These are phyloP conservation scores for Thalassiosira profunda DNA, from an alignment of 108 stramenopile species.

Conservation along the genomic window DNA sequence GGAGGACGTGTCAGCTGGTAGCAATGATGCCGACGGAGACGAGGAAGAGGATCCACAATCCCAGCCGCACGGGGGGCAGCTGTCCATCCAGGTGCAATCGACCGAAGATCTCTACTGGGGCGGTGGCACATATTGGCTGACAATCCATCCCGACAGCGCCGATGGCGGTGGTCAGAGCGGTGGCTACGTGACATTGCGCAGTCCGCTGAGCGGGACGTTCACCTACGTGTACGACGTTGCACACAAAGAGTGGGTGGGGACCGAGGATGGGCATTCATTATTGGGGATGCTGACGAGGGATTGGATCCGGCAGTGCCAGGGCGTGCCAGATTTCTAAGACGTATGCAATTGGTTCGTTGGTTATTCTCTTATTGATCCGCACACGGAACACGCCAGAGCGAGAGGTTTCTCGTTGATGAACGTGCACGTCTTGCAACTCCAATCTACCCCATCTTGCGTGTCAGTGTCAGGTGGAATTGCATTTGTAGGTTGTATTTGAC, in stretches of 20 bases:
- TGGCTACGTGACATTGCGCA: constrained; percentile 50
- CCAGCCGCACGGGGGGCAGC: constrained; percentile 45
- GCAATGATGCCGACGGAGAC: constrained; percentile 1
- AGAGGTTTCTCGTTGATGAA: constrained; percentile 58
- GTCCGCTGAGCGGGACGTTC: constrained; percentile 74
- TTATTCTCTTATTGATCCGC: constrained; percentile 35
- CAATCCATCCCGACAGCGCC: constrained; percentile 18
- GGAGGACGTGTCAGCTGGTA: too few relatives aligned
- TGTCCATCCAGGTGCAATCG: constrained; percentile 58
- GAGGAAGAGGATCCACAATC: too few relatives aligned
- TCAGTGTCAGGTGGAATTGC: background rate
- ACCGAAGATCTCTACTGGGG: constrained; percentile 62
- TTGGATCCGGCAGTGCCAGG: constrained; percentile 81
- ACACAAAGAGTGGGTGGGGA: constrained; percentile 72
- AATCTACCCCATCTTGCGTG: constrained; percentile 2
- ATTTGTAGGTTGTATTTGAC: background rate
- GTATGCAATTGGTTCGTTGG: background rate
- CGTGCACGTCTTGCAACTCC: constrained; percentile 59
- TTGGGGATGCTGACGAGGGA: constrained; percentile 85
- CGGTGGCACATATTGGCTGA: constrained; percentile 39
- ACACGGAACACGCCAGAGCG: constrained; percentile 46
- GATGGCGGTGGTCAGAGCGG: constrained; percentile 47
- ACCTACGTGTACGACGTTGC: constrained; percentile 61
- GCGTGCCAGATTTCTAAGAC: constrained; percentile 73
- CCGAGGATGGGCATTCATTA: constrained; percentile 73